Base-by-base conservation (phyloP, 306 rosid species). In the Trifolium repens region DNA sequence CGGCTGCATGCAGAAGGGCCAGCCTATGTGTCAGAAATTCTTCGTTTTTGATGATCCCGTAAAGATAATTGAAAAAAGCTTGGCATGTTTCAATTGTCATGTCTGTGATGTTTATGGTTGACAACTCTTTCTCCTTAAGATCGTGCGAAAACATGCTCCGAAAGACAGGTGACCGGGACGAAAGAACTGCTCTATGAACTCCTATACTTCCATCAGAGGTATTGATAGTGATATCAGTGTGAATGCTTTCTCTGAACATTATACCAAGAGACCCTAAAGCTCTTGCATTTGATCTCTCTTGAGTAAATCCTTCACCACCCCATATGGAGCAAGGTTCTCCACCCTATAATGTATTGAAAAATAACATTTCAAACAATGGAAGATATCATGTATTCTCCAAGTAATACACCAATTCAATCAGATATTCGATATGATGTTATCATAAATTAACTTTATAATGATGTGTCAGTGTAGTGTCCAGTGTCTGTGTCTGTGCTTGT, bases 171-270 rank as follows among this genome's bases (percentile, higher is more conserved):
- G 99, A 96, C 30, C 92, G 79, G 5, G 93, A 85, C 1, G 97
- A 96, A n/a, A 96, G 98, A 76, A 96, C 83, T 4, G 99, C 96
- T n/a, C 97, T 87, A 58, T 96, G 99, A 6, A 96, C 98, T 47
- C 92, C 91, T 22, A 90, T 80, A 70, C 92, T 96, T 79, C 99
- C 98, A 49, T 96, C 88, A 9, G 96, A 81, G 53, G 91, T 89
- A 72, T 90, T 89, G 71, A 96, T 90, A 63, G 83, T 59, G 54
- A 96, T 89, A 84, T 96, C 99, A 0, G 99, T 85, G 92, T 96
- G 99, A 68, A 96, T 89, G 71, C 93, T 80, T 84, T 92, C 96
- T 61, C 82, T 84, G 76, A 96, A 82, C 99, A 96, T 92, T 84
- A 80, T 87, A 27, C 93, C 80, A 11, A 92, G 91, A 43, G 91